phyloP scores from a whole-genome alignment of 495 filamentous ascomycete species.

The Aspergillus mulundensis region DNA sequence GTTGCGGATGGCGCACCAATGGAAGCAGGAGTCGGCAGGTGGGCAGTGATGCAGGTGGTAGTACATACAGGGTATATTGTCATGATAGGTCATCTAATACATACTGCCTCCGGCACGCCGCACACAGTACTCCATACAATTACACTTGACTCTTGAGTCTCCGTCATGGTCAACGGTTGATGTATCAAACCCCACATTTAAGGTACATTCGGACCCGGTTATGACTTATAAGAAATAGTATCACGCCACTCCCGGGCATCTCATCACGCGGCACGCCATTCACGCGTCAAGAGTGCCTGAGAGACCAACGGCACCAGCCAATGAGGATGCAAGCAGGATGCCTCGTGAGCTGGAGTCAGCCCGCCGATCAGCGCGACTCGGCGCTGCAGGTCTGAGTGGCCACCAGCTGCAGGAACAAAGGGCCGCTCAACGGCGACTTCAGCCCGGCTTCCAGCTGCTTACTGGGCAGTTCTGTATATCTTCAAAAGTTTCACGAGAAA shows the following conservation, averaged over 20 bases:
- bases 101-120: not conserved
- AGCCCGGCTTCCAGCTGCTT: not conserved
- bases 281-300: not conserved
- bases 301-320: not conserved
- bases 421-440: not conserved
- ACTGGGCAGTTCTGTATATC: not conserved
- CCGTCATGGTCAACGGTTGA: not conserved
- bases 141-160: not conserved
- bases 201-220: not conserved
- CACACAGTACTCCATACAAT: too few species aligned
- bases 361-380: not conserved
- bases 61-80: not conserved
- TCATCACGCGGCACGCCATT: not conserved
- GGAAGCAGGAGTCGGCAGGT: slow-evolving; percentile 65
- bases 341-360: slow-evolving; percentile 1
- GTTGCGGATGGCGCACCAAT: slow-evolving; percentile 77
- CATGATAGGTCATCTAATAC: not conserved
- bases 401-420: not conserved
- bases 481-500: not conserved
- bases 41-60: not conserved
- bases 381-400: not conserved
- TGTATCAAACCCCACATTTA: not conserved
- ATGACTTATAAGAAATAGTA: not conserved
- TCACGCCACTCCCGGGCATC: not conserved
- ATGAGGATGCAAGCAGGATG: not conserved